Percentiles rank a stretch among this genome's conserved stretches.
Evolutionary conservation across 106 monocot genomes (phyloP).

Genomic region (Allium cepa): DNA sequence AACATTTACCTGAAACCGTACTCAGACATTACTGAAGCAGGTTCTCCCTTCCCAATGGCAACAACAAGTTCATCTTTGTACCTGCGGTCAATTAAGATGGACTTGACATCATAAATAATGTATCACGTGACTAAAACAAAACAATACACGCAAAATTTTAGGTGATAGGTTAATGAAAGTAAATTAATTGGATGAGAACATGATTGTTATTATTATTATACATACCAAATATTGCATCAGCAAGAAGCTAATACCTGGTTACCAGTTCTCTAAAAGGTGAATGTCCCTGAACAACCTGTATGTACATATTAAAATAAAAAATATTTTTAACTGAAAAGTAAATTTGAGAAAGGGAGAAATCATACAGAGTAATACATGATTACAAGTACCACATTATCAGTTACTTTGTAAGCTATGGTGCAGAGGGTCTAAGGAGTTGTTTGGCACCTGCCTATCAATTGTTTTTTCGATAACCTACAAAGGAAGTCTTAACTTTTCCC

Average conservation of each 20-base stretch:
- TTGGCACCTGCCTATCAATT: background rate
- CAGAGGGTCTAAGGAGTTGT: background rate
- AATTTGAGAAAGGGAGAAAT: background rate
- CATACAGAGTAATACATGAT: background rate
- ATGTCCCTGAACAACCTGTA: constrained; percentile 88
- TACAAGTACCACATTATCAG: background rate
- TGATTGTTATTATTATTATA: background rate
- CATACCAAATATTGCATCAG: background rate
- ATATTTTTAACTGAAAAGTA: background rate
- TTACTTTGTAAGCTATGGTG: background rate
- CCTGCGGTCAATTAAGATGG: constrained; percentile 20
- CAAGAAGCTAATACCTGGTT: constrained; percentile 31
- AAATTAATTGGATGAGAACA: background rate
- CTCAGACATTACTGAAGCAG: constrained; percentile 81
- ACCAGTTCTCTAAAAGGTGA: constrained; percentile 75
- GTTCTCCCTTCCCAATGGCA: constrained; percentile 93
- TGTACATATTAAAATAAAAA: background rate
- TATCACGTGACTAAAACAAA: background rate
- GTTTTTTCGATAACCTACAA: background rate
- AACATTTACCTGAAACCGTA: constrained; percentile 89
- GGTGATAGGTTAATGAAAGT: background rate
- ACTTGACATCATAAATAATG: background rate
- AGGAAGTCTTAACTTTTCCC: too few species aligned
- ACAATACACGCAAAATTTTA: background rate
- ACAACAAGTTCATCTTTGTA: constrained; percentile 77